phyloP scores from a whole-genome alignment of 768 basidiomycete species.

The Mycena leptocephala region DNA sequence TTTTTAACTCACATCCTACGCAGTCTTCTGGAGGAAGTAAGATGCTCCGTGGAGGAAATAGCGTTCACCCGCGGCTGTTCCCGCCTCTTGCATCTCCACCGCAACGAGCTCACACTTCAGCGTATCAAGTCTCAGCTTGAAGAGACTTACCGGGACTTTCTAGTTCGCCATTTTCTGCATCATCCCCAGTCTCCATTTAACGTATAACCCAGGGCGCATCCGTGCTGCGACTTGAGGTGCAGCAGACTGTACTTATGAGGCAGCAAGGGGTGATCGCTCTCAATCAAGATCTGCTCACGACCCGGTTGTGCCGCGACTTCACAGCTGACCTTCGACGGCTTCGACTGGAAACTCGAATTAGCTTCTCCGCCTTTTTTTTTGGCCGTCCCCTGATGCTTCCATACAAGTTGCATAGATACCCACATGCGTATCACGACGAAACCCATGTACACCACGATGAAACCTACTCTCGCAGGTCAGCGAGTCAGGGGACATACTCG shows the following conservation, averaged over 20 bases:
- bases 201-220: background rate
- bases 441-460: background rate
- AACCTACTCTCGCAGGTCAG: background rate
- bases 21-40: constrained; percentile 1
- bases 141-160: background rate
- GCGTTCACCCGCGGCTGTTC: background rate
- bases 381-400: constrained; percentile 9
- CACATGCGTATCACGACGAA: background rate
- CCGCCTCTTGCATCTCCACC: background rate
- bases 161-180: background rate
- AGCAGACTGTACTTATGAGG: background rate
- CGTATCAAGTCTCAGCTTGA: background rate
- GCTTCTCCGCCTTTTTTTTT: too few relatives aligned
- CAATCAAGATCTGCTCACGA: background rate
- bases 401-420: background rate
- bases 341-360: too few relatives aligned
- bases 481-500: constrained; percentile 9
- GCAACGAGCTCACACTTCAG: background rate
- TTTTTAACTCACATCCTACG: background rate
- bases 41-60: background rate
- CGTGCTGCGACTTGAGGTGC: background rate
- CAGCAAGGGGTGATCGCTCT: background rate
- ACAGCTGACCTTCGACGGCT: too few relatives aligned
- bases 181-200: background rate
- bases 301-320: too few relatives aligned